Conservation (phyloP, 2,329 filamentous ascomycete genomes). For the Trichoderma arundinaceum region DNA sequence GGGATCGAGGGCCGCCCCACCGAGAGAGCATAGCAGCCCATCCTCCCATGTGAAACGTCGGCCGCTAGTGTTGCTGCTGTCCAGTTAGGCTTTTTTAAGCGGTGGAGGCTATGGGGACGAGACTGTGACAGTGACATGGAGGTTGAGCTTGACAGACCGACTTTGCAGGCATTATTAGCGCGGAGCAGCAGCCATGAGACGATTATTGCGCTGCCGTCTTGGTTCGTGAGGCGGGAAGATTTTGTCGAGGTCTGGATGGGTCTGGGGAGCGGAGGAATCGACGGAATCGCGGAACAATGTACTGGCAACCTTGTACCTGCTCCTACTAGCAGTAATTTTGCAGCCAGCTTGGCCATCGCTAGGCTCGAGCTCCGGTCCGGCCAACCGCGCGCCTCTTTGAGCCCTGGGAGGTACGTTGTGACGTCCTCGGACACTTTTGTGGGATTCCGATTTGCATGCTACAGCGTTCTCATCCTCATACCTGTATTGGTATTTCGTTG, state of each 20-base stretch:
- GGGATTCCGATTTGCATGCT: too few relatives aligned
- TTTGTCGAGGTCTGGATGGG: too few relatives aligned
- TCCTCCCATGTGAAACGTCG: constrained; percentile 17
- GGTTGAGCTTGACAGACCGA: constrained; percentile 10
- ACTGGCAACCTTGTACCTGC: too few relatives aligned
- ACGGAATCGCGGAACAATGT: too few relatives aligned
- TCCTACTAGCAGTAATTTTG: not conserved
- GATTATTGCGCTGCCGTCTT: too few relatives aligned
- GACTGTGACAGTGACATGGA: not conserved
- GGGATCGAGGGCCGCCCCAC: constrained; percentile 24
- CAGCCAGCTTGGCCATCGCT: not conserved
- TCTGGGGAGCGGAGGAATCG: too few relatives aligned
- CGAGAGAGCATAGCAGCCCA: not conserved
- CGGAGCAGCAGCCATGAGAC: not conserved
- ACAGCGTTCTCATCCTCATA: not conserved
- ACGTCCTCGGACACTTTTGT: too few relatives aligned
- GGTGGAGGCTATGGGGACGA: constrained; percentile 28
- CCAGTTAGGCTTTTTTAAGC: constrained; percentile 23
- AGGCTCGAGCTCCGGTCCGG: not conserved
- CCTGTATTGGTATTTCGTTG: too few relatives aligned
- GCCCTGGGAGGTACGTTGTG: not conserved
- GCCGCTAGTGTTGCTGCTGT: constrained; percentile 17
- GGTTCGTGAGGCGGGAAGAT: not conserved
- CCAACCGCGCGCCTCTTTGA: constrained; percentile 28
- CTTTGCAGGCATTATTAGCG: constrained; percentile 9